Evolutionary conservation across 345 rosid genomes (phyloP), one percentile per base, ranked within the genome.

Genomic region (Lumnitzera littorea): DNA sequence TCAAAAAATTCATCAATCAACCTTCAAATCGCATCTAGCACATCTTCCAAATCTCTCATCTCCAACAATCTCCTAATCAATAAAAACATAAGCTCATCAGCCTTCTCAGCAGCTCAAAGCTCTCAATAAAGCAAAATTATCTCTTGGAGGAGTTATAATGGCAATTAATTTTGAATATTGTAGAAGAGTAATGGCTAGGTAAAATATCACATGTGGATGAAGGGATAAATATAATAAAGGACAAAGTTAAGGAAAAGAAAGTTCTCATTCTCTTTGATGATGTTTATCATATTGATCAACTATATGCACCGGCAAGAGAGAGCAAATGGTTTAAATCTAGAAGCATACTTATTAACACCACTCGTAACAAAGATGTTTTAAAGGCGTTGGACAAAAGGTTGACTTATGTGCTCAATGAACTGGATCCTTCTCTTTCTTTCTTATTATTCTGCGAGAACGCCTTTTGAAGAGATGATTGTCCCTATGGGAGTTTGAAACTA

Each of bases 251-350:
- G 0, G 23, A 6, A 0, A 51, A 16, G 15, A 62, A 53, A 15
- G 65, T 62, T 53, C 65, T 62, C n/a, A 13, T 62, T 43, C 41
- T 62, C 15, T 57, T 62, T 11, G 65, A 62, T 43, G 51, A 43
- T 23, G 65, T 62, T 1, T 1, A 31, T 53, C 47, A 51, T 0
- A 9, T 8, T 4, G 14, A 13, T 11, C 58, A 43, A 51, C 12
- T 62, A 8, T 36, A 24, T 49, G 51, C 50, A 43, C 25, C 51
- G 43, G 27, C 50, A 20, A 57, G 65, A 46, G 47, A 25, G 1
- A n/a, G 0, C 3, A 6, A n/a, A 13, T 0, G 65, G 50, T 62
- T 62, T 51, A 41, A 6, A 4, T 0, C 13, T 0, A 15, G 65
- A 62, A 62, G 65, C n/a, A 24, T 0, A n/a, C 51, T 62, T 23